A percentile compares a stretch with the other conserved stretches of the same genome.
phyloP scores from a whole-genome alignment of 352 stramenopile genomes.

The Aphanomyces euteiches region DNA sequence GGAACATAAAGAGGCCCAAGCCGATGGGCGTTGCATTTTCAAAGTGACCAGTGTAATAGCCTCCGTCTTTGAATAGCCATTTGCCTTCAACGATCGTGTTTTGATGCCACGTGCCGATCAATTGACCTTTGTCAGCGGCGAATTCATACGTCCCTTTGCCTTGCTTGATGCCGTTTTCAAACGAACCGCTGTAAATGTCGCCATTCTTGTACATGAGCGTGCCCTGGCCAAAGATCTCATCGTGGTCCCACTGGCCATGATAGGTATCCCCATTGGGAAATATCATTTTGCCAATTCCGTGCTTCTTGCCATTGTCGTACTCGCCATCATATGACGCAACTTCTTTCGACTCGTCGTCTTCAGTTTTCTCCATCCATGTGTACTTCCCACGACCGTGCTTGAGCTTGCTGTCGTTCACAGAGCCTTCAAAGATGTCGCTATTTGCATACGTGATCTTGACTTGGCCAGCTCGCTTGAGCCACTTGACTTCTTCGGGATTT shows the following conservation, averaged over 20 bases:
- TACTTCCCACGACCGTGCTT: conserved; percentile 88
- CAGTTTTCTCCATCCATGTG: conserved; percentile 67
- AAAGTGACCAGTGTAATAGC: conserved; percentile 79
- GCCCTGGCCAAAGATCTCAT: conserved; percentile 85
- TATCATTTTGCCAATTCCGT: conserved; percentile 87
- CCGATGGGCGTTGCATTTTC: conserved; percentile 84
- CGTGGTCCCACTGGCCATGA: conserved; percentile 82
- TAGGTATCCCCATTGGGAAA: conserved; percentile 89
- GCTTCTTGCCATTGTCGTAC: conserved; percentile 82
- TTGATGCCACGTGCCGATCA: conserved; percentile 83
- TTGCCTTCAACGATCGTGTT: conserved; percentile 86
- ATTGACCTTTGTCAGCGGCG: conserved; percentile 66
- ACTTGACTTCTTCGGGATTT: conserved; percentile 81
- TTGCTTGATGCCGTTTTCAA: conserved; percentile 70
- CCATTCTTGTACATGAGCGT: conserved; percentile 89
- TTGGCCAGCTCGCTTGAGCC: conserved; percentile 71
- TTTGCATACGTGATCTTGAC: conserved; percentile 88
- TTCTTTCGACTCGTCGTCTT: conserved; percentile 74
- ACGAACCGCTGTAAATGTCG: conserved; percentile 89
- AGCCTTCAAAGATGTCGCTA: conserved; percentile 88
- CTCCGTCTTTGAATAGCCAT: conserved; percentile 88
- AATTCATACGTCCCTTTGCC: conserved; percentile 90
- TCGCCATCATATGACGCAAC: conserved; percentile 79
- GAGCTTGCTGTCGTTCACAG: conserved; percentile 63
- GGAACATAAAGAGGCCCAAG: conserved; percentile 84